Evolutionary conservation across 306 rosid genomes (phyloP), one percentile per base, ranked within the genome.

Genomic region (Vigna mungo): DNA sequence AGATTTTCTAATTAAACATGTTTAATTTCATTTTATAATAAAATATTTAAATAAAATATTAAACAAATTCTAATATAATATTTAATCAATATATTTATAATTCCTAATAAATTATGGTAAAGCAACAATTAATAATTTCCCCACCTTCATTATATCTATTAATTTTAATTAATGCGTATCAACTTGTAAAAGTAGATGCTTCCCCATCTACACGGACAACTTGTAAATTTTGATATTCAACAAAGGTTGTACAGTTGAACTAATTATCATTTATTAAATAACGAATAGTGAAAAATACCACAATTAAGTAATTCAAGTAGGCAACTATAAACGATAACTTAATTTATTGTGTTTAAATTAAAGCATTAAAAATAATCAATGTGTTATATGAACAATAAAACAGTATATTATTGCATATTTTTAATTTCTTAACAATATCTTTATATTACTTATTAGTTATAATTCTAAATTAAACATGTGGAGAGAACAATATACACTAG

Each of bases 151-250:
- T 32, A 3, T 6, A 61, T 15, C 46, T 16, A 16, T 61, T 27
- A 59, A 59, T 59, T 32, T 34, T 16, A 32, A 61, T 61, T 61
- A 34, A 34, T 34, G 68, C 6, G 1, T 32, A 32, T 13, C 66
- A 59, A 59, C 20, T 59, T 59, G 66, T 59, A 6, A 27, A 59
- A 25, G 36, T 59, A 59, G 20, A 59, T 59, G 66, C 41, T 59
- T 59, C 66, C 66, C 66, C 41, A 59, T 17, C 66, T 59, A 59
- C 41, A 59, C 17, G 4, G 1, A 59, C 65, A 59, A 59, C 65
- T 59, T 59, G 66, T 30, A 15, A 58, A 12, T 13, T 4, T 56
- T 58, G 39, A 25, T 5, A 13, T 59, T 15, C 11, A 14, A 9
- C 66, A 25, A 59, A 6, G 64, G 17, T 14, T 27, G 6, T 59